Conservation (phyloP, 345 rosid species). For the Populus pruinosa region DNA sequence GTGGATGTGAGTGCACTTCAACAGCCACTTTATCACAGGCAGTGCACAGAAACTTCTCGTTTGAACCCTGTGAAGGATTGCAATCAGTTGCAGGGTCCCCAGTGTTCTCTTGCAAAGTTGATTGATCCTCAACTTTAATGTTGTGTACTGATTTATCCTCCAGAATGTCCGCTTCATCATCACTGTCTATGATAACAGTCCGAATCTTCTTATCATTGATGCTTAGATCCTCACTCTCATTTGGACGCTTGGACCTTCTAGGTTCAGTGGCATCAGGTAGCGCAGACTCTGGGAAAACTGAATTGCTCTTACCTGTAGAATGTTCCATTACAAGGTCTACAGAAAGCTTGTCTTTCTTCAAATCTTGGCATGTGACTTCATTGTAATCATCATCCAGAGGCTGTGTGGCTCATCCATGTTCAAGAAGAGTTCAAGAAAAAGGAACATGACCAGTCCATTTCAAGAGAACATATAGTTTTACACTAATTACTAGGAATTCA, state of each 20-base stretch:
- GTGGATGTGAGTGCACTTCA: constrained; percentile 78
- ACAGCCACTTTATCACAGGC: constrained; percentile 60
- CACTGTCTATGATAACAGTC: constrained; percentile 34
- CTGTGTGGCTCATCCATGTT: constrained; percentile 23
- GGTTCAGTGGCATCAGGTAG: constrained; percentile 26
- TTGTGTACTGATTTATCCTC: constrained; percentile 21
- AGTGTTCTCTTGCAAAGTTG: constrained; percentile 22
- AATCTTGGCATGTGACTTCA: constrained; percentile 19
- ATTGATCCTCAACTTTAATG: constrained; percentile 29
- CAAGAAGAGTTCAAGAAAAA: constrained; percentile 8
- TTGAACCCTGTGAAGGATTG: constrained; percentile 26
- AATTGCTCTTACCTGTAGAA: constrained; percentile 29
- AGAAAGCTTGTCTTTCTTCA: constrained; percentile 30
- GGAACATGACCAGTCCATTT: constrained; percentile 3
- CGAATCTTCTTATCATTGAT: constrained; percentile 43
- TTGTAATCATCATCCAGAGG: constrained; percentile 21
- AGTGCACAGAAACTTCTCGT: constrained; percentile 60
- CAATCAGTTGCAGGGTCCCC: constrained; percentile 20
- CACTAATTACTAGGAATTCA: neutral
- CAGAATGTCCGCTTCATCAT: constrained; percentile 41
- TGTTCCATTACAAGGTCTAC: constrained; percentile 24
- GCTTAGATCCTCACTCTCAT: constrained; percentile 37
- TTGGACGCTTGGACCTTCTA: constrained; percentile 38
- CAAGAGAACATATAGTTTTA: neutral
- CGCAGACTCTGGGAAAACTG: constrained; percentile 29